phyloP scores from a whole-genome alignment of 1,139 yeast species.

The Pichia sp. region DNA sequence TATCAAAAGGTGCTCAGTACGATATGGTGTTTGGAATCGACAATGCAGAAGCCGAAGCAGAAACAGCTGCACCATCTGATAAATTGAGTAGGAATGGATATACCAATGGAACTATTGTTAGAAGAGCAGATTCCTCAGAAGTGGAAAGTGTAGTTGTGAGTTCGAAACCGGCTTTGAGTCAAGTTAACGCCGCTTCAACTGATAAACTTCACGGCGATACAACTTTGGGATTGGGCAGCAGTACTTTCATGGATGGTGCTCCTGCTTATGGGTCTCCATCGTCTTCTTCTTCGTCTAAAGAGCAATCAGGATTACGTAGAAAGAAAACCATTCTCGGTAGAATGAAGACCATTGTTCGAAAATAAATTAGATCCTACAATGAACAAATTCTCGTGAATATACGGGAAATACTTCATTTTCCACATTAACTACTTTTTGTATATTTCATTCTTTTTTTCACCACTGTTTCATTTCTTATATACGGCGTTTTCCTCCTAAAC shows the following conservation, averaged over 20 bases:
- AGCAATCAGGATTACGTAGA: conserved; percentile 35
- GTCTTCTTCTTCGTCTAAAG: conserved; percentile 21
- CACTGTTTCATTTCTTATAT: too few relatives aligned
- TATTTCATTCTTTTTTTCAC: too few relatives aligned
- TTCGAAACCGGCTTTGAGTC: conserved; percentile 38
- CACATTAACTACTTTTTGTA: too few relatives aligned
- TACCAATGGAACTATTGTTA: conserved; percentile 24
- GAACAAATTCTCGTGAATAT: too few relatives aligned
- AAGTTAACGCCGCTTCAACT: conserved; percentile 61
- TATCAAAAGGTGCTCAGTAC: conserved; percentile 43
- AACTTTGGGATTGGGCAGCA: conserved; percentile 82
- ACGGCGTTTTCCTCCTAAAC: too few relatives aligned
- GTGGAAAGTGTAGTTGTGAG: conserved; percentile 16
- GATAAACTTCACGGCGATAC: conserved; percentile 73
- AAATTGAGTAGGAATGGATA: conserved; percentile 11
- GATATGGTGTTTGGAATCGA: conserved; percentile 54
- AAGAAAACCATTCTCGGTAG: conserved; percentile 79
- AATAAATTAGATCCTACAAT: conserved; percentile 2
- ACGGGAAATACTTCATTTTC: too few relatives aligned
- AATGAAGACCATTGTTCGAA: conserved; percentile 60
- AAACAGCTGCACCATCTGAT: conserved; percentile 10
- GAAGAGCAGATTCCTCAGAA: conserved; percentile 20
- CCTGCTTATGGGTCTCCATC: conserved; percentile 67
- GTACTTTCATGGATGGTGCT: conserved; percentile 93
- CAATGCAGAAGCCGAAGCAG: conserved; percentile 8